These are phyloP conservation scores for Aphanomyces cochlioides DNA, from an alignment of 352 stramenopile species.

Conservation along the genomic window DNA sequence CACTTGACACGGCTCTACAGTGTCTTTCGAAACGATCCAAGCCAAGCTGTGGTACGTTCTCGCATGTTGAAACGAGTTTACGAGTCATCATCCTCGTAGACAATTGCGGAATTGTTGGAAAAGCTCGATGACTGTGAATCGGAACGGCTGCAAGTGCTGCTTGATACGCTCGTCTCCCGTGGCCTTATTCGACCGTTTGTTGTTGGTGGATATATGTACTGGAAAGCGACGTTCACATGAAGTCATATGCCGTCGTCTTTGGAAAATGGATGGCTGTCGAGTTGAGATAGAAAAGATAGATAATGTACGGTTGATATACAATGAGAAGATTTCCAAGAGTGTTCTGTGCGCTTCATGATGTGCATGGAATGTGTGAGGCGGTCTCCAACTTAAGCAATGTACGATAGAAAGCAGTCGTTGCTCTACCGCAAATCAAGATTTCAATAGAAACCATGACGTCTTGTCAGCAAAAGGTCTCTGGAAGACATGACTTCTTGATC, in stretches of 20 bases:
- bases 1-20: slow-evolving; percentile 81
- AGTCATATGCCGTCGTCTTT: background rate
- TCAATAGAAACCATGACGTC: too few species aligned
- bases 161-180: slow-evolving; percentile 73
- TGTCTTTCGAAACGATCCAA: slow-evolving; percentile 59
- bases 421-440: too few species aligned
- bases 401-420: too few species aligned
- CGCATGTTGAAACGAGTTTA: background rate
- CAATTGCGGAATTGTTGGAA: slow-evolving; percentile 61
- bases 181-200: slow-evolving; percentile 74
- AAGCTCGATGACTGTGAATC: slow-evolving; percentile 62
- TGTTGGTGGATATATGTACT: slow-evolving; percentile 83
- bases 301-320: too few species aligned
- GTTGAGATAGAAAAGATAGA: too few species aligned
- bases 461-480: too few species aligned
- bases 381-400: too few species aligned
- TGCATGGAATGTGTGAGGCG: too few species aligned
- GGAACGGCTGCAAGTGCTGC: slow-evolving; percentile 69
- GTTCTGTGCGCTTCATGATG: too few species aligned
- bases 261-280: background rate
- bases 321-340: too few species aligned
- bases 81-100: slow-evolving; percentile 36
- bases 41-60: slow-evolving; percentile 60
- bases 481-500: too few species aligned
- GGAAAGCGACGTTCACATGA: slow-evolving; percentile 55